Evolutionary conservation across 495 filamentous ascomycete genomes (phyloP).

Genomic region (Xylaria nigripes): DNA sequence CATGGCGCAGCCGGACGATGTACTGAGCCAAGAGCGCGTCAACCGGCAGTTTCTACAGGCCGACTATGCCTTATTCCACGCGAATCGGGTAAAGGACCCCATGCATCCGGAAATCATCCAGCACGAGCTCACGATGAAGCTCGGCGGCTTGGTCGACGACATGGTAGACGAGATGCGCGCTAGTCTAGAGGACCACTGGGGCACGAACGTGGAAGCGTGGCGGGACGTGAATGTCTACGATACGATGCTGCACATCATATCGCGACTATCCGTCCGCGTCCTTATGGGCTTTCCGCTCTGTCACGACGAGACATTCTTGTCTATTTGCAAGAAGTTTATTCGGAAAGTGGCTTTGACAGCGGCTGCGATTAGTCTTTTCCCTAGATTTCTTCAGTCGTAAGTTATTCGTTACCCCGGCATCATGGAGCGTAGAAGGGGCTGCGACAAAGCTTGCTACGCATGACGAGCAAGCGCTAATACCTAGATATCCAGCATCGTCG

Average conservation of each 20-base stretch:
- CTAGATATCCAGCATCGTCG: slow-evolving; percentile 16
- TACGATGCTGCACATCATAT: slow-evolving; percentile 32
- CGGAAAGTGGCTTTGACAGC: slow-evolving; percentile 29
- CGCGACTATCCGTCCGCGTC: slow-evolving; percentile 35
- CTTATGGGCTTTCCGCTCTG: slow-evolving; percentile 40
- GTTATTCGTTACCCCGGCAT: no score
- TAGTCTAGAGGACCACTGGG: slow-evolving; percentile 29
- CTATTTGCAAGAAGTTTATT: slow-evolving; percentile 31
- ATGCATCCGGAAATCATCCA: slow-evolving; percentile 29
- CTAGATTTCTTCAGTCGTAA: slow-evolving; percentile 31
- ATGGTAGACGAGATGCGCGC: slow-evolving; percentile 33
- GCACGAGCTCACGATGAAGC: slow-evolving; percentile 28
- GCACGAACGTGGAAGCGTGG: slow-evolving; percentile 28
- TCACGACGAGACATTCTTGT: slow-evolving; percentile 36
- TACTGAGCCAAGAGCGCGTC: slow-evolving; percentile 29
- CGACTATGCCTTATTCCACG: slow-evolving; percentile 32
- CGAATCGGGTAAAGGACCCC: slow-evolving; percentile 20
- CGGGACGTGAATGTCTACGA: slow-evolving; percentile 32
- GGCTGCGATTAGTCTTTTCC: slow-evolving; percentile 29
- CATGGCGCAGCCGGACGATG: slow-evolving; percentile 33
- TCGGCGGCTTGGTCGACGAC: slow-evolving; percentile 24
- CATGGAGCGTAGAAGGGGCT: no score
- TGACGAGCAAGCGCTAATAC: slow-evolving; percentile 14
- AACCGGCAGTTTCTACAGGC: slow-evolving; percentile 31
- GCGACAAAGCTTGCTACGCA: slow-evolving; percentile 1